Conservation (phyloP, 2,329 filamentous ascomycete species). For the Colletotrichum karsti region DNA sequence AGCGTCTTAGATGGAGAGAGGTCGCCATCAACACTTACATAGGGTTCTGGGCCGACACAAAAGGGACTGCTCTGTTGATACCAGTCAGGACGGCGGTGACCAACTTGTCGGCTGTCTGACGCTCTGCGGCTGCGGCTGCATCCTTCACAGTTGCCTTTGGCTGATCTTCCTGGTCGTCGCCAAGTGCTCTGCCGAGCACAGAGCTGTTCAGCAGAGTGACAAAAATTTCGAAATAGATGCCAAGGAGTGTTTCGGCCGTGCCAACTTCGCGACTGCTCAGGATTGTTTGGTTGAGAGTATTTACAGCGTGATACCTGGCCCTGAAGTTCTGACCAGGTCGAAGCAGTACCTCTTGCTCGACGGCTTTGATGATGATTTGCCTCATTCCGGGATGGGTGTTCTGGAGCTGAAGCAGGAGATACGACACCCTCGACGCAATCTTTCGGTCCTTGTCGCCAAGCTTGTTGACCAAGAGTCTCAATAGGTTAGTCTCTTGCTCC, state of each 20-base stretch:
- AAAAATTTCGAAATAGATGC: conserved; percentile 94
- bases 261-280: conserved; percentile 84
- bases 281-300: conserved; percentile 97
- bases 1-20: too few species aligned
- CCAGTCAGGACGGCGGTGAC: conserved; percentile 91
- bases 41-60: conserved; percentile 81
- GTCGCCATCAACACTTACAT: conserved; percentile 58
- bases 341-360: conserved; percentile 90
- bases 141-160: conserved; percentile 22
- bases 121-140: conserved; percentile 46
- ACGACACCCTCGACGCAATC: conserved; percentile 92
- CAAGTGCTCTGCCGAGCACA: conserved; percentile 10
- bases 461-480: conserved; percentile 94
- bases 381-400: conserved; percentile 95
- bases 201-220: conserved; percentile 75
- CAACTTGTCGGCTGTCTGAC: conserved; percentile 87
- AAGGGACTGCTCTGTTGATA: conserved; percentile 95
- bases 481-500: conserved; percentile 93
- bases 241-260: conserved; percentile 81
- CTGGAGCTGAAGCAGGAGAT: conserved; percentile 90
- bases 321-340: conserved; percentile 87
- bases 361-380: conserved; percentile 80
- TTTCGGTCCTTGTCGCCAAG: conserved; percentile 95
- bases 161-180: background rate
- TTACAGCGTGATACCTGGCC: conserved; percentile 94